Evolutionary conservation across 225 moss, liverwort and hornwort genomes (phyloP), one percentile per base, ranked within the genome.

Genomic region (Marchantia polymorpha): DNA sequence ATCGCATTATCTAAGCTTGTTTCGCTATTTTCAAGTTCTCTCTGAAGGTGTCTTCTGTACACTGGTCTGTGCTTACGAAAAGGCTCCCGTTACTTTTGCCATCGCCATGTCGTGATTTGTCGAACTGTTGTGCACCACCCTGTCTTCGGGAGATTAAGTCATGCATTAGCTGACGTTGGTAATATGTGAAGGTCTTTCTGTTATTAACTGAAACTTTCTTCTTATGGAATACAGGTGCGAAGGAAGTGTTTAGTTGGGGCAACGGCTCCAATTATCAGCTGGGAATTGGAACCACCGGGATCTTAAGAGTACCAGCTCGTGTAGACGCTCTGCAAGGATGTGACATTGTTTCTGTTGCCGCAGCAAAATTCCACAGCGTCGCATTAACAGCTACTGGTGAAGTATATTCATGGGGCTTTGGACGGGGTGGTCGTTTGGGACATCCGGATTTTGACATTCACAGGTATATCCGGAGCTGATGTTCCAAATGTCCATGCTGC

Each of bases 401-500:
- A 80, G 84, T 95, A 63, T 95, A 92, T 80, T 94, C 97, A 4
- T 99, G 97, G 97, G 97, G 97, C 76, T 99, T 99, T 84, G 97
- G 97, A 84, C 89, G 97, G 64, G 97, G 97, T 69, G 97, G 97
- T 88, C 93, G 97, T 52, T 85, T 99, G 84, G 97, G 97, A 47
- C 97, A 99, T 87, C 94, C 94, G 61, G 94, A 99, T 84, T 99
- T 99, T 86, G 93, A 99, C 86, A 92, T 99, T 80, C 97, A 99
- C 78, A 96, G 96, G 96, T 94, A 77, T 7, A 27, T 10, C 23
- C 9, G 64, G 64, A 64, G 20, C 58, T 20, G 5, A 58, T 14
- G 58, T 58, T 58, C 4, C 2, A 39, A 39, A 39, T 39, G 3
- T 39, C 30, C 6, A 12, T 66, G 13, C 27, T 7, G 46, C 69